Evolutionary conservation across 2,329 filamentous ascomycete species (phyloP).

Genomic region (Ophiocordyceps unilateralis): DNA sequence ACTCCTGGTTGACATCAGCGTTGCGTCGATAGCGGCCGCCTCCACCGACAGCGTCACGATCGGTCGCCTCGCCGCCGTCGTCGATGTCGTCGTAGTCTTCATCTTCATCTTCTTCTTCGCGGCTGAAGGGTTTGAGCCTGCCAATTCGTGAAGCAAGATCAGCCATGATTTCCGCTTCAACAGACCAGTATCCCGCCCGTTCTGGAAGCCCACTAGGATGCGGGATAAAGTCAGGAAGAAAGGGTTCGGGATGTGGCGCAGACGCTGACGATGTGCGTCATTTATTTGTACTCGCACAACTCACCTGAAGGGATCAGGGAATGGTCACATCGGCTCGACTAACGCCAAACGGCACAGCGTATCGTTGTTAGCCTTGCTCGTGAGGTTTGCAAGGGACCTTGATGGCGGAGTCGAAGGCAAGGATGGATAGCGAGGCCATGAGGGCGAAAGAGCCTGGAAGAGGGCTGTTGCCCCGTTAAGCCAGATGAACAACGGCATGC

Average conservation of each 20-base stretch:
- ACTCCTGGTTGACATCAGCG: conserved; percentile 30
- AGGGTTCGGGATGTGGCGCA: background rate
- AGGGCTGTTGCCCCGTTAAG: too few species aligned
- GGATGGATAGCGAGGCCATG: too few species aligned
- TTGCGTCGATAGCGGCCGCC: conserved; percentile 37
- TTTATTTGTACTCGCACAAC: too few species aligned
- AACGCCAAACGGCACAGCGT: background rate
- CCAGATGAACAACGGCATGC: too few species aligned
- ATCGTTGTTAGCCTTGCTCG: background rate
- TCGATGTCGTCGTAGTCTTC: conserved; percentile 14
- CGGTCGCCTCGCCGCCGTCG: conserved; percentile 16
- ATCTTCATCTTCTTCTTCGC: conserved; percentile 9
- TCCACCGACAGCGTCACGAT: conserved; percentile 31
- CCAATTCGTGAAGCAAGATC: conserved; percentile 13
- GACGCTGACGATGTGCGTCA: background rate
- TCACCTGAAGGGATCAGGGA: background rate
- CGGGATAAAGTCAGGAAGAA: background rate
- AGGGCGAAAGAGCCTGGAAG: too few species aligned
- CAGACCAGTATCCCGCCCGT: too few species aligned
- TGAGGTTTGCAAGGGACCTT: background rate
- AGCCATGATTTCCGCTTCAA: conserved; percentile 5
- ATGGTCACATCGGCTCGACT: background rate
- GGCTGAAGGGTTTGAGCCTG: conserved; percentile 14
- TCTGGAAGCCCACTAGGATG: too few species aligned
- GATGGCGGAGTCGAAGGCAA: too few species aligned